Evolutionary conservation across 1,139 yeast genomes (phyloP), one percentile per base, ranked within the genome.

Genomic region (Suhomyces ambrosiae): DNA sequence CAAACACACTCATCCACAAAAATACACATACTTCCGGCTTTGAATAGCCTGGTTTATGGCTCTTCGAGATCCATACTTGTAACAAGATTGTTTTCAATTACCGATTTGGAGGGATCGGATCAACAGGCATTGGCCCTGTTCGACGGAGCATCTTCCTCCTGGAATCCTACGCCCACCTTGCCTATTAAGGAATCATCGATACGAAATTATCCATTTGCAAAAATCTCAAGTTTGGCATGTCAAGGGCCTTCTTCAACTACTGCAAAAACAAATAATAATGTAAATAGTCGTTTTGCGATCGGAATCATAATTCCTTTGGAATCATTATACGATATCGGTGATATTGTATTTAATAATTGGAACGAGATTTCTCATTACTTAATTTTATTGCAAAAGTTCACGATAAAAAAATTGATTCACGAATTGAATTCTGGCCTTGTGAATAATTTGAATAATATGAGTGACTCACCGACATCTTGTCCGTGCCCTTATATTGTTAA

Each of bases 341-440:
- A 74, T 33, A 63, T 70, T 5, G 52, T 77, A 4, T 61, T 74
- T 25, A 68, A 68, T 42, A 72, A 74, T 46, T 77, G 82, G 82
- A 61, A 62, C 15, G 78, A 71, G 37, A 61, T 76, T 11, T 58
- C 74, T 7, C 71, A 63, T 41, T 71, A 59, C 33, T 47, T 75
- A 30, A 55, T 69, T 2, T 43, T 61, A 3, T 52, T 74, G 13
- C 80, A 76, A 48, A 61, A 60, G 33, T 36, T 60, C 6, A 60
- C 74, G 7, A 54, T 60, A 18, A 60, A 66, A 35, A 72, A 69
- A 42, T 52, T 76, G 28, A 50, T 66, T 5, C 40, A 44, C 10
- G 53, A 56, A 12, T 57, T 48, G 27, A 45, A 40, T 13, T 21
- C 21, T 6, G 30, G 37, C 2, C 10, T 30, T 4, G 22, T 21